Conservation (phyloP, 2,329 filamentous ascomycete species). For the Fusarium goolgardi region DNA sequence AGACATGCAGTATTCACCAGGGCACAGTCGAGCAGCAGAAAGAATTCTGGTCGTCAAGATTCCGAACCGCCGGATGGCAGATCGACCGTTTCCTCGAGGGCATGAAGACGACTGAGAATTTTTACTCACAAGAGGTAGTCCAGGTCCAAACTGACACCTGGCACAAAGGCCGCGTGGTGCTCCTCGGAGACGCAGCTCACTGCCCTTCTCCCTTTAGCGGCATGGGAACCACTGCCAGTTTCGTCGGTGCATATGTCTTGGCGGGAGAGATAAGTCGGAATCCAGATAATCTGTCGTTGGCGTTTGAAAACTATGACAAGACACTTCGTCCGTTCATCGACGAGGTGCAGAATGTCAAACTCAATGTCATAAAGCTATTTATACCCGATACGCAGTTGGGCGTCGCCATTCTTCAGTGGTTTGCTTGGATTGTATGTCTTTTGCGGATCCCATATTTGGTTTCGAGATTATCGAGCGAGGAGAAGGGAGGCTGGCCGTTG, state of each 20-base stretch:
- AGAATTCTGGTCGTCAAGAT: constrained; percentile 26
- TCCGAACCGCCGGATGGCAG: constrained; percentile 25
- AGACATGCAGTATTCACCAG: constrained; percentile 17
- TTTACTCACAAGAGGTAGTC: constrained; percentile 32
- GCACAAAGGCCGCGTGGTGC: constrained; percentile 19
- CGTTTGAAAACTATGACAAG: constrained; percentile 31
- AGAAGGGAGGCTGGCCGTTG: constrained; percentile 29
- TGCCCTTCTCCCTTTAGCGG: constrained; percentile 34
- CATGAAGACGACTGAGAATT: constrained; percentile 26
- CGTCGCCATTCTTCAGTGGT: constrained; percentile 25
- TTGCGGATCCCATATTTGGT: constrained; percentile 18
- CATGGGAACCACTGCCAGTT: constrained; percentile 28
- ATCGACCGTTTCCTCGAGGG: constrained; percentile 24
- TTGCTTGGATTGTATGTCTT: constrained; percentile 28
- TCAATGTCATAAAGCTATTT: constrained; percentile 1
- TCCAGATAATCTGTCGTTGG: constrained; percentile 9
- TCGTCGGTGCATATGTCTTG: constrained; percentile 30
- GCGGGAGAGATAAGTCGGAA: constrained; percentile 30
- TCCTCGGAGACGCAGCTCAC: constrained; percentile 26
- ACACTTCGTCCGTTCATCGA: constrained; percentile 21
- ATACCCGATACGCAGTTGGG: constrained; percentile 24
- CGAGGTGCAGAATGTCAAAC: constrained; percentile 28
- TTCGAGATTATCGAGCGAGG: constrained; percentile 27
- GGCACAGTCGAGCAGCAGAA: constrained; percentile 27
- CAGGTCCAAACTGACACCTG: constrained; percentile 25